Percentiles rank a stretch among this genome's conserved stretches.
phyloP scores from a whole-genome alignment of 192 early-diverging fungal species.

The Umbelopsis vinacea region DNA sequence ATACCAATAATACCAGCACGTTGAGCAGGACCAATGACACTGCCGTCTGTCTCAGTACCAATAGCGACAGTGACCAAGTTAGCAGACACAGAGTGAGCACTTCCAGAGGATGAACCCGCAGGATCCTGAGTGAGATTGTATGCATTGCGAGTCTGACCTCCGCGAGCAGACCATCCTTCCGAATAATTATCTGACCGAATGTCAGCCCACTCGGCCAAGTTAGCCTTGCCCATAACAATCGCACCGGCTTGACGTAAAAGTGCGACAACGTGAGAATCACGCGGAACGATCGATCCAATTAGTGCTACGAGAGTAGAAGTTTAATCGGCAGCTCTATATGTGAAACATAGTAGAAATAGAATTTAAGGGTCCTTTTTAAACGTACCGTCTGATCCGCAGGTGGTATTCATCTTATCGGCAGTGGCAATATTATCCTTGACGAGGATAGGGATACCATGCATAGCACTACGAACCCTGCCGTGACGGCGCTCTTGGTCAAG shows the following conservation, averaged over 20 bases:
- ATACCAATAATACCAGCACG: slow-evolving; percentile 60
- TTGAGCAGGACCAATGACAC: slow-evolving; percentile 56
- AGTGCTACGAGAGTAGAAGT: not conserved
- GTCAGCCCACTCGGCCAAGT: slow-evolving; percentile 47
- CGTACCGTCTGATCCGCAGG: slow-evolving; percentile 32
- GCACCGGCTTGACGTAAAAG: slow-evolving; percentile 33
- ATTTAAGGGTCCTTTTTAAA: too few species aligned
- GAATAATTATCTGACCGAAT: slow-evolving; percentile 10
- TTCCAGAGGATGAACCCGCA: slow-evolving; percentile 29
- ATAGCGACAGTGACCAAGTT: slow-evolving; percentile 39
- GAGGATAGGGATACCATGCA: slow-evolving; percentile 40
- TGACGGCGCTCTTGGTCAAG: slow-evolving; percentile 34
- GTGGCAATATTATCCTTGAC: slow-evolving; percentile 45
- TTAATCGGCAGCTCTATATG: not conserved
- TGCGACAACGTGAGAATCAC: slow-evolving; percentile 35
- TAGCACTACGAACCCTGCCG: slow-evolving; percentile 1
- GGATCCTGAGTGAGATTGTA: slow-evolving; percentile 22
- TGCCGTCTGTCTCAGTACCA: slow-evolving; percentile 65
- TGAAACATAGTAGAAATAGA: not conserved
- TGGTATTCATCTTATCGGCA: slow-evolving; percentile 34
- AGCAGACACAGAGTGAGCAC: slow-evolving; percentile 26
- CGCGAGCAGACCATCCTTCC: slow-evolving; percentile 45
- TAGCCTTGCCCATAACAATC: slow-evolving; percentile 43
- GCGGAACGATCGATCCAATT: slow-evolving; percentile 30
- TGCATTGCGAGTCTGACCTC: slow-evolving; percentile 35